Conservation (phyloP, 805 yeast species). For the Candida krabiensis region DNA sequence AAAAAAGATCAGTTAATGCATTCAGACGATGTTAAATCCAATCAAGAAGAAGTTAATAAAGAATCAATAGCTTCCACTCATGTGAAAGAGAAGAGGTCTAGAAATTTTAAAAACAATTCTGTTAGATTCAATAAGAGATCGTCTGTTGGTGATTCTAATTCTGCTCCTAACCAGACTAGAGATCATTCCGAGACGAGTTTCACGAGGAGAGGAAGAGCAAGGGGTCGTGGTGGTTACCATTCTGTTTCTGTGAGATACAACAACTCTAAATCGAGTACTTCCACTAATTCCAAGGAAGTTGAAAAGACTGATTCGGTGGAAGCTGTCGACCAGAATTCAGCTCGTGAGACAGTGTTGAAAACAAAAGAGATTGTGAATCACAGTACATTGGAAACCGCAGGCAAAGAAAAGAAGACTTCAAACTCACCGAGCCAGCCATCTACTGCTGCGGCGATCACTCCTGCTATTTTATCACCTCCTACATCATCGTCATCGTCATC, state of each 20-base stretch:
- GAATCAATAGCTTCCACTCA: not conserved
- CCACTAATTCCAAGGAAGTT: not conserved
- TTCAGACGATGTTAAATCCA: not conserved
- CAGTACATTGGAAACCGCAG: not conserved
- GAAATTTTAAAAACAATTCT: not conserved
- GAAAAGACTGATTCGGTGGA: not conserved
- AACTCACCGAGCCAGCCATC: no score
- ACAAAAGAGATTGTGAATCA: not conserved
- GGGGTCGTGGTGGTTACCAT: conserved; percentile 10
- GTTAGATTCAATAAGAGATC: conserved; percentile 5
- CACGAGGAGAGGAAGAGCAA: conserved; percentile 8
- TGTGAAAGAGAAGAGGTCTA: not conserved
- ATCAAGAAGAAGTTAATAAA: not conserved
- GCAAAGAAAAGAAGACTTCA: not conserved
- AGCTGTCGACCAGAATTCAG: not conserved
- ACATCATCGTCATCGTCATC: not conserved
- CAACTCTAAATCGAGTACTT: not conserved
- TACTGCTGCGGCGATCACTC: not conserved
- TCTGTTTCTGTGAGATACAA: conserved; percentile 12
- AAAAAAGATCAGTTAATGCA: no score
- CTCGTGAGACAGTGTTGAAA: not conserved
- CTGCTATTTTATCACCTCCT: not conserved
- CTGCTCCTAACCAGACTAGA: not conserved
- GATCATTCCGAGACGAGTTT: not conserved
- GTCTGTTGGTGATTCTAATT: not conserved